Base-by-base conservation (phyloP, 2,329 filamentous ascomycete genomes). In the Hysterium pulicare region DNA sequence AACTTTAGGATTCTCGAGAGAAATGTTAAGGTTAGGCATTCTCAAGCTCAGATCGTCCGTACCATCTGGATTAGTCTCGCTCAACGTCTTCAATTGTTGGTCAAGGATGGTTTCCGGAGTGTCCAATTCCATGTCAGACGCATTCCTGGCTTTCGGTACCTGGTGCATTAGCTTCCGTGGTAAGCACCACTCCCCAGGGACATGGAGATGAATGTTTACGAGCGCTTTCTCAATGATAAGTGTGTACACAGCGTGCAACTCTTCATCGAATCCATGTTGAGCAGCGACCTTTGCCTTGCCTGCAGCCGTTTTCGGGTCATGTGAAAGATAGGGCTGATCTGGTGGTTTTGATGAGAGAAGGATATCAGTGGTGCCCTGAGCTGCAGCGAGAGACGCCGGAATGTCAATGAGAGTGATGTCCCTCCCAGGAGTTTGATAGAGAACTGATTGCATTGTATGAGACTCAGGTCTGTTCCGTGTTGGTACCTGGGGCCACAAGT, bases 381-480 rank as follows among this genome's bases (percentile, higher is more conserved):
- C 80, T 46, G 79, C 72, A 50, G 86, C 82, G 30, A 90, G 77
- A 2, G 86, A 87, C 15, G 73, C 70, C 19, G 86, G 85, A 34
- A 89, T 78, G 55, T 90, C 86, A 39, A 90, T 62, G 20, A 89
- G 61, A 17, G 79, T 70, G 40, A 83, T 64, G 34, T 75, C 71
- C 37, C 66, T 57, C 3, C 71, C 67, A 2, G 62, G 53, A 49
- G 74, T 81, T 45, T 75, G 70, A 63, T 77, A 84, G 31, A 85
- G 61, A 17, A 84, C 72, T 8, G 54, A 19, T 40, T 50, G 23
- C 41, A 44, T 44, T 11, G 44, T 11, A n/a, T n/a, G n/a, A n/a
- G n/a, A n/a, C n/a, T n/a, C n/a, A n/a, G n/a, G n/a, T n/a, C n/a
- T n/a, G n/a, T n/a, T n/a, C n/a, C n/a, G n/a, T n/a, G n/a, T n/a